Conservation (phyloP, 1,139 yeast genomes). For the Torulaspora globosa region DNA sequence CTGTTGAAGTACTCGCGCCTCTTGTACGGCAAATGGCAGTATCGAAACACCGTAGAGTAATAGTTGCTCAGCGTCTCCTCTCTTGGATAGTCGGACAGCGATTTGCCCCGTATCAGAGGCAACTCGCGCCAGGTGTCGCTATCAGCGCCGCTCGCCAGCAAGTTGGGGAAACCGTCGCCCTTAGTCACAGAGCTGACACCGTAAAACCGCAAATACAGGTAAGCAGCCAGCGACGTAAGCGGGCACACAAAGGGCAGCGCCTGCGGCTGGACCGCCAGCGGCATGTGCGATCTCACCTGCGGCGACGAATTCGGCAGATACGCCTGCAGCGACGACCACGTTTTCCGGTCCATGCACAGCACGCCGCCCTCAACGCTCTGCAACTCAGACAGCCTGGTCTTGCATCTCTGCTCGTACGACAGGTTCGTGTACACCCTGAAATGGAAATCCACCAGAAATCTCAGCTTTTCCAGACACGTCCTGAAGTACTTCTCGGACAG, state of each 20-base stretch:
- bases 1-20: constrained; percentile 28
- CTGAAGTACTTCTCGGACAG: constrained; percentile 30
- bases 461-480: constrained; percentile 29
- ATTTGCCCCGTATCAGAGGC: constrained; percentile 32
- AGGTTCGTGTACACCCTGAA: constrained; percentile 26
- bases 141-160: constrained; percentile 15
- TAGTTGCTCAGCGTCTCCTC: constrained; percentile 31
- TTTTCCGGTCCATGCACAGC: constrained; percentile 7
- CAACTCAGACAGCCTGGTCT: constrained; percentile 23
- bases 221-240: constrained; percentile 32
- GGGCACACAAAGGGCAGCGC: constrained; percentile 32
- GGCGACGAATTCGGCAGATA: constrained; percentile 12
- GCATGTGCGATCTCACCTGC: constrained; percentile 13
- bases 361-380: constrained; percentile 6
- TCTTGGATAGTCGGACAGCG: constrained; percentile 28
- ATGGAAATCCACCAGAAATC: constrained; percentile 34
- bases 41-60: constrained; percentile 31
- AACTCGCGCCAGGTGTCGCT: constrained; percentile 16
- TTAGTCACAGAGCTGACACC: constrained; percentile 26
- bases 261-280: constrained; percentile 25
- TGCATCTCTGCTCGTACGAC: constrained; percentile 27
- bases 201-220: constrained; percentile 32
- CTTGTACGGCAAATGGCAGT: constrained; percentile 34
- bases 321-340: constrained; percentile 9
- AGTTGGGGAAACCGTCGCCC: constrained; percentile 34